Conservation (phyloP, 192 early-diverging fungal genomes). For the Mortierella hygrophila region DNA sequence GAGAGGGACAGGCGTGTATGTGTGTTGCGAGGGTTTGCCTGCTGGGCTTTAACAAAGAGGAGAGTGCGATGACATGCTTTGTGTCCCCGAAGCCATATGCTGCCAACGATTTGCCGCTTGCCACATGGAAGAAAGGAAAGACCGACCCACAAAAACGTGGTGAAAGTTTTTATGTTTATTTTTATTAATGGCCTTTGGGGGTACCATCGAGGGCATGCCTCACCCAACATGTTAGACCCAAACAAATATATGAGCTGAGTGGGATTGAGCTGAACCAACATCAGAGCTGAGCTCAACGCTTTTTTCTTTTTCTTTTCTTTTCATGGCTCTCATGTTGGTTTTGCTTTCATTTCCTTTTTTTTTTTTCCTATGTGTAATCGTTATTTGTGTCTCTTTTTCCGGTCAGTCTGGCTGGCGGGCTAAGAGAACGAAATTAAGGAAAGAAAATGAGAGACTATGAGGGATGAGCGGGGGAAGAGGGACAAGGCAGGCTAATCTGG, state of each 20-base stretch:
- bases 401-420: background rate
- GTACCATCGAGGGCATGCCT: background rate
- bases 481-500: background rate
- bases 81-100: slow-evolving; percentile 11
- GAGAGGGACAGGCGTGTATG: background rate
- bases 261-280: background rate
- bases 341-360: slow-evolving; percentile 20
- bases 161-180: slow-evolving; percentile 13
- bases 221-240: slow-evolving; percentile 3
- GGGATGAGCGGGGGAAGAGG: background rate
- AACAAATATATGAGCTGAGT: slow-evolving; percentile 1
- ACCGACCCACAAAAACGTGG: slow-evolving; percentile 6
- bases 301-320: background rate
- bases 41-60: background rate
- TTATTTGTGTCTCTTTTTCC: slow-evolving; percentile 11
- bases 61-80: slow-evolving; percentile 7
- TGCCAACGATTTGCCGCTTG: background rate
- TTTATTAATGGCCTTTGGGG: slow-evolving; percentile 5
- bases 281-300: slow-evolving; percentile 7
- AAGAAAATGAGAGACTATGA: background rate
- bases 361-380: slow-evolving; percentile 15
- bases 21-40: background rate
- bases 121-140: slow-evolving; percentile 6
- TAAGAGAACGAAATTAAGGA: background rate
- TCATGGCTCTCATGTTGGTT: slow-evolving; percentile 1